Base-by-base conservation (phyloP, 495 filamentous ascomycete genomes). In the Aspergillus cristatus region DNA sequence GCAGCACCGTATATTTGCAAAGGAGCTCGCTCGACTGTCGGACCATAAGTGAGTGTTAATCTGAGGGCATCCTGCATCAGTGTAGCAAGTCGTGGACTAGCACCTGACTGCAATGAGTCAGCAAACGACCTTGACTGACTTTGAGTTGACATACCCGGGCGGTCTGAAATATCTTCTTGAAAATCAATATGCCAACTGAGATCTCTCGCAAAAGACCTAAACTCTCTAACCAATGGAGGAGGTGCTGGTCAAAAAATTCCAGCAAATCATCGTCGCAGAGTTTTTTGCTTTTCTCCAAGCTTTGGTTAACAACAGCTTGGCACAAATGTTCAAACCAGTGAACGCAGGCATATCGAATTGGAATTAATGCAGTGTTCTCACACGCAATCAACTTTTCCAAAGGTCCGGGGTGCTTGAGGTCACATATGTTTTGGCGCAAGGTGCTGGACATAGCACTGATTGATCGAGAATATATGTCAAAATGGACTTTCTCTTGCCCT, bases 261-360 rank as follows among this genome's bases (percentile, higher is more conserved):
- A 7, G 14, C 8, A 41, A 3, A 6, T 30, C 8, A 24, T 36
- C 18, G 5, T 28, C 18, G 8, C 7, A 24, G 4, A 14, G 4
- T 13, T 16, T 18, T 6, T 38, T n/a, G 29, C 37, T 25, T 1
- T 15, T 6, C 26, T 28, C 32, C 29, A 26, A 22, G 48, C n/a
- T 6, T 11, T 11, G 6, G 24, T 26, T 26, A 11, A 26, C 24
- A 26, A 26, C 24, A 26, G n/a, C n/a, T n/a, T n/a, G n/a, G 24
- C 24, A 26, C 11, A 66, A 42, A 45, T 69, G 60, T 37, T 58
- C 41, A 3, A 65, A 47, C 65, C 63, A 71, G 43, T 61, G 52
- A 12, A 42, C 41, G 45, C 60, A 68, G 35, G 54, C 40, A 31
- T 68, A 60, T 16, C 42, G 38, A 7, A 47, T 18, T 28, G 40